Percentiles rank a stretch among this genome's conserved stretches.
Evolutionary conservation across 768 basidiomycete genomes (phyloP).

Genomic region (Hygrocybe punicea): DNA sequence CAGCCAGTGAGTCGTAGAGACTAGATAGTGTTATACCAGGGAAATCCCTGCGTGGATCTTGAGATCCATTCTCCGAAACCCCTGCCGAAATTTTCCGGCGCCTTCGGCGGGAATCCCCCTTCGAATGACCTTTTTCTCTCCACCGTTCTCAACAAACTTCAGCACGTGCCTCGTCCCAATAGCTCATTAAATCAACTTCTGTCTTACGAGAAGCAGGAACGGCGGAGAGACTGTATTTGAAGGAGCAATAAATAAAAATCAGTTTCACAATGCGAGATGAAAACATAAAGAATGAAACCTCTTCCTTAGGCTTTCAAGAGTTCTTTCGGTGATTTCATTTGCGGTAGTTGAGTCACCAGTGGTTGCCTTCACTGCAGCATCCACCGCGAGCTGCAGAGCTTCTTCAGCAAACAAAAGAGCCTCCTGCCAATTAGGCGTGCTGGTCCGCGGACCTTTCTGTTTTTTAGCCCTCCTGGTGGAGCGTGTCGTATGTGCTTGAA

Average conservation of each 20-base stretch:
- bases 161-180: background rate
- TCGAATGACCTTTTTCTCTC: background rate
- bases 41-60: background rate
- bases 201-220: background rate
- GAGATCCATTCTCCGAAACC: background rate
- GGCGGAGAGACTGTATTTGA: background rate
- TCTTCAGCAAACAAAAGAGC: conserved; percentile 1
- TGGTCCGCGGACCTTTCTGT: background rate
- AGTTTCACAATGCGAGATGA: background rate
- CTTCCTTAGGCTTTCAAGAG: background rate
- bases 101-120: background rate
- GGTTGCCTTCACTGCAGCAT: background rate
- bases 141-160: background rate
- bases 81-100: background rate
- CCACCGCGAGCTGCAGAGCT: background rate
- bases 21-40: background rate
- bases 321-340: background rate
- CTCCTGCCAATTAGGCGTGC: conserved; percentile 2
- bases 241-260: background rate
- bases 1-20: background rate
- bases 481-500: background rate
- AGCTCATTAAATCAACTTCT: background rate
- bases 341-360: background rate
- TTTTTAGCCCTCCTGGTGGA: background rate
- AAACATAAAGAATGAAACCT: background rate